Base-by-base conservation (phyloP, 2,329 filamentous ascomycete species). In the Fusarium piperis region DNA sequence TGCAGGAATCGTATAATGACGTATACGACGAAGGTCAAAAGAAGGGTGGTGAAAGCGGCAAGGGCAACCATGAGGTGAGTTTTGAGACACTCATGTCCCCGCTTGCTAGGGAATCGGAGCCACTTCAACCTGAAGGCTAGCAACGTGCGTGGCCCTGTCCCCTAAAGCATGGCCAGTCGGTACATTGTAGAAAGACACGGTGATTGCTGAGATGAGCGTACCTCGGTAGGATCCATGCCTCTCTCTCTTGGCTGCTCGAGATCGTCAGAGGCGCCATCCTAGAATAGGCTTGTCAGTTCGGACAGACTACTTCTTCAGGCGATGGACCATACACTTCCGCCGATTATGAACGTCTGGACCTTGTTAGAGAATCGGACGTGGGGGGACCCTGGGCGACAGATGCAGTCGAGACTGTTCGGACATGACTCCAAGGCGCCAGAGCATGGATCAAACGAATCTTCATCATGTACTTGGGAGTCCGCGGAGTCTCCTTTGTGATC, bases 301-400 rank as follows among this genome's bases (percentile, higher is more conserved):
- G 20, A 20, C n/a, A 39, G 9, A 30, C 20, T 23, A 12, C 12
- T 38, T 46, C 12, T 15, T 18, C 5, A 38, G 32, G n/a, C 8
- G 12, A 26, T 39, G 9, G 18, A 6, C 2, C 48, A n/a, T 61
- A 55, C 59, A 44, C 46, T 61, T 28, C 46, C 33, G n/a, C 46
- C 36, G 35, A 51, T 38, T 51, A 60, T 60, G 18, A 38, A 60
- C 23, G 44, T 60, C 33, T 52, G 58, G 18, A 60, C 23, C 32
- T 60, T 32, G n/a, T 61, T 46, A 32, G 59, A 55, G 35, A 61
- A 61, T 6, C 13, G 59, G n/a, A 61, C 59, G 35, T 55, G 59
- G 12, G 35, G 35, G 18, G 48, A n/a, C 16, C 6, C 16, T 26
- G 46, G 18, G 6, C 35, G 28, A 30, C 28, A 51, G 41, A 28